Percentiles rank a stretch among this genome's conserved stretches.
These are phyloP conservation scores for Lasiosphaeriaceae sp. DNA, from an alignment of 495 filamentous ascomycete genomes.

Conservation along the genomic window DNA sequence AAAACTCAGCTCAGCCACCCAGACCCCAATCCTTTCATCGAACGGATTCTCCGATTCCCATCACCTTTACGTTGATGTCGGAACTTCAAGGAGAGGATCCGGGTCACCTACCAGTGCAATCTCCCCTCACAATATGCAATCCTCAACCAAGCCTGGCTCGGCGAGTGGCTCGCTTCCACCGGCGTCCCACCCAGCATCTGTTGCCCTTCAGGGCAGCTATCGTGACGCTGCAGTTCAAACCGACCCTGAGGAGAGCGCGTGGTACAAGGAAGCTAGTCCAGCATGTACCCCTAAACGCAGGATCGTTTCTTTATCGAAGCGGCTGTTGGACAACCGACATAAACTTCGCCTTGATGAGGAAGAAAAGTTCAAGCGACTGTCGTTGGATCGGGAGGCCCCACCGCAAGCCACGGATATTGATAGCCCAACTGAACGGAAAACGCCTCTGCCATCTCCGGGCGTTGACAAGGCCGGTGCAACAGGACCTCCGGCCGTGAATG, in stretches of 20 bases:
- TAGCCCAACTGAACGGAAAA: slow-evolving; percentile 20
- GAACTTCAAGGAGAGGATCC: slow-evolving; percentile 45
- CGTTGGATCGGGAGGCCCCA: slow-evolving; percentile 13
- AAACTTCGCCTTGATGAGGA: slow-evolving; percentile 36
- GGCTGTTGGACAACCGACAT: slow-evolving; percentile 44
- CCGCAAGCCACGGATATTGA: slow-evolving; percentile 33
- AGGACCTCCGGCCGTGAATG: slow-evolving; percentile 6
- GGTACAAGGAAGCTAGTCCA: slow-evolving; percentile 31
- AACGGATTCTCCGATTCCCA: slow-evolving; percentile 33
- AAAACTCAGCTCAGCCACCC: slow-evolving; percentile 27
- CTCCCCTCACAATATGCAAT: slow-evolving; percentile 29
- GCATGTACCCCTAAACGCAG: slow-evolving; percentile 33
- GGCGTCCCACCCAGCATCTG: slow-evolving; percentile 31
- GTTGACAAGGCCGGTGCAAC: slow-evolving; percentile 7
- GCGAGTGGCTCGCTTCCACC: slow-evolving; percentile 14
- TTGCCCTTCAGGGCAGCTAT: slow-evolving; percentile 35
- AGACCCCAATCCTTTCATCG: slow-evolving; percentile 26
- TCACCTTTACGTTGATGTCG: slow-evolving; percentile 46
- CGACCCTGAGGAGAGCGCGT: slow-evolving; percentile 42
- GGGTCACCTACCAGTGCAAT: slow-evolving; percentile 41
- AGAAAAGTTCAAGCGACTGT: slow-evolving; percentile 20
- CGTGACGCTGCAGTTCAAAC: slow-evolving; percentile 47
- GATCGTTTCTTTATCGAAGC: slow-evolving; percentile 43
- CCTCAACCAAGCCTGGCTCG: slow-evolving; percentile 15
- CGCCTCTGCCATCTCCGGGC: slow-evolving; percentile 14